Evolutionary conservation across 2,329 filamentous ascomycete genomes (phyloP), one percentile per base, ranked within the genome.

Genomic region (Fusarium domesticum): DNA sequence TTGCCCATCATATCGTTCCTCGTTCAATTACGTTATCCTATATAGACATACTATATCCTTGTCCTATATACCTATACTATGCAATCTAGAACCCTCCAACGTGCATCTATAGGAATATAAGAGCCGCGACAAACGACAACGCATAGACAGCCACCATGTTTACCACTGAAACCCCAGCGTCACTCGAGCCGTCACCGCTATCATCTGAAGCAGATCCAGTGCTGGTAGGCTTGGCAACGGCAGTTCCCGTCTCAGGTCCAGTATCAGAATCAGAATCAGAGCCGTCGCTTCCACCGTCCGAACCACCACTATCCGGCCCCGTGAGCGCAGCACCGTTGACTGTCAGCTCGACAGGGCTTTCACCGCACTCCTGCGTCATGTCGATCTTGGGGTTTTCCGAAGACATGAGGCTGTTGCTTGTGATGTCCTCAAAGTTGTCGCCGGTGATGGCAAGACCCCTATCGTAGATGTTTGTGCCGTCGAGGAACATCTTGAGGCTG

Each of bases 361-460:
- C 43, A 3, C 47, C 47, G 34, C 43, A 50, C 20, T 43, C 30
- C 16, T 50, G 43, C 1, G 39, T 37, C 20, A 50, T 37, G 11
- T 43, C 28, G 25, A 50, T 19, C 35, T 35, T 35, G 15, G 47
- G 47, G 15, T 43, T 36, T 2, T 47, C 37, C 10, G 18, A 41
- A 10, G 31, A 14, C 39, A 41, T 10, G 6, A 40, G 19, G 10
- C 8, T 17, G 23, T 31, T 36, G 23, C 43, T 50, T 1, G 37
- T 23, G 3, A 47, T 5, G 7, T 47, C 33, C 16, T 41, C 7
- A 10, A 42, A 40, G 15, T 43, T 18, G 14, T 43, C 43, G 3
- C 18, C 30, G 3, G 47, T 43, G 16, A 4, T 18, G 15, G 16
- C 10, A 7, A 50, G 20, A 12, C 33, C 34, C 10, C 31, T 14